Percentiles rank a stretch among this genome's conserved stretches.
These are phyloP conservation scores for Ilex asprella DNA, from an alignment of 257 asterid species.

Conservation along the genomic window DNA sequence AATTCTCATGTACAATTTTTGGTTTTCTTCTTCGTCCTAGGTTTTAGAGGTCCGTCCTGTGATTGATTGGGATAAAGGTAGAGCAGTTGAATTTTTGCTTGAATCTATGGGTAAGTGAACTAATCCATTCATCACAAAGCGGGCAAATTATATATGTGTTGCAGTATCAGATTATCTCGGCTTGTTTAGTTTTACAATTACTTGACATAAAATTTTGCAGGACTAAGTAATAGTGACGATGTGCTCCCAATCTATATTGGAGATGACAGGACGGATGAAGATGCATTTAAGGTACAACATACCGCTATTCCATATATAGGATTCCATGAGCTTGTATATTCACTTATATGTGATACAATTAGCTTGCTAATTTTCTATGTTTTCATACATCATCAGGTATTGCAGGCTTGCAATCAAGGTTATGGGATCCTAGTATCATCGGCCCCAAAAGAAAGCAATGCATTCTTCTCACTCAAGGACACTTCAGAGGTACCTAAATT, in stretches of 20 bases:
- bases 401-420: conserved; percentile 52
- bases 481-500: conserved; percentile 55
- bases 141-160: too few relatives aligned
- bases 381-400: conserved; percentile 30
- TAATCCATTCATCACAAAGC: too few relatives aligned
- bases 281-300: conserved; percentile 71
- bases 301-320: background rate
- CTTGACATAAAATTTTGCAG: conserved; percentile 23
- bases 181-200: too few relatives aligned
- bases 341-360: too few relatives aligned
- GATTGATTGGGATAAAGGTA: conserved; percentile 94
- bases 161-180: too few relatives aligned
- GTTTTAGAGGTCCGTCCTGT: conserved; percentile 94
- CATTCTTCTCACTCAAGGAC: conserved; percentile 74
- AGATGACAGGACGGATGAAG: conserved; percentile 88
- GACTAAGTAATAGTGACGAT: conserved; percentile 37
- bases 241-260: conserved; percentile 83
- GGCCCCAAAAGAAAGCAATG: conserved; percentile 71
- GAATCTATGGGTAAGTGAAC: conserved; percentile 64
- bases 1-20: too few relatives aligned
- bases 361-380: too few relatives aligned
- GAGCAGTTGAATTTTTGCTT: conserved; percentile 85
- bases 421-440: conserved; percentile 76
- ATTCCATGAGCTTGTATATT: too few relatives aligned
- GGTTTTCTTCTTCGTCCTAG: conserved; percentile 21